Conservation (phyloP, 2,329 filamentous ascomycete species). For the Trichoderma sp. region DNA sequence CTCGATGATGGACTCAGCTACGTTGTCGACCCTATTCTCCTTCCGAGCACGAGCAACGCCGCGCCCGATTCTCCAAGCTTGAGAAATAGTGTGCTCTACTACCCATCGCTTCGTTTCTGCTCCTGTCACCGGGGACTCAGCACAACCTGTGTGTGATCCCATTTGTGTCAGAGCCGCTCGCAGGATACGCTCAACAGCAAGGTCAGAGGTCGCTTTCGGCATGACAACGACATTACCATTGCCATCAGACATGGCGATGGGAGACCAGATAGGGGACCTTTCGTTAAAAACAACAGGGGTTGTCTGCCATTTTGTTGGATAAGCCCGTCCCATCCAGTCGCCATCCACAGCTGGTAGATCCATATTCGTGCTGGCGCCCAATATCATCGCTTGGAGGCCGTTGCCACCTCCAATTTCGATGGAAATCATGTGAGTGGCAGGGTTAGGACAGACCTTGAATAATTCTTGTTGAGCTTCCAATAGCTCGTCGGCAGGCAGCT, state of each 20-base stretch:
- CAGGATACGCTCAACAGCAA: slow-evolving; percentile 49
- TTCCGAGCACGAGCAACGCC: slow-evolving; percentile 53
- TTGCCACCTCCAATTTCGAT: slow-evolving; percentile 68
- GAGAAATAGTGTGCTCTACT: slow-evolving; percentile 52
- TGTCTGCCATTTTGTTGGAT: slow-evolving; percentile 55
- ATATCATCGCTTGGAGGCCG: slow-evolving; percentile 56
- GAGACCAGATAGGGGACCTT: slow-evolving; percentile 44
- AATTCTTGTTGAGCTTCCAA: slow-evolving; percentile 51
- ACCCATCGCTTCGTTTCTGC: slow-evolving; percentile 51
- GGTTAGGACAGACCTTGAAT: slow-evolving; percentile 47
- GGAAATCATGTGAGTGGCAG: slow-evolving; percentile 57
- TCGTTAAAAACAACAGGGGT: slow-evolving; percentile 53
- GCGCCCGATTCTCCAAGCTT: slow-evolving; percentile 59
- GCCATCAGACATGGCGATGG: slow-evolving; percentile 49
- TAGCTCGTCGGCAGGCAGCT: slow-evolving; percentile 57
- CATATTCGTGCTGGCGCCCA: slow-evolving; percentile 54
- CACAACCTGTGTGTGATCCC: slow-evolving; percentile 52
- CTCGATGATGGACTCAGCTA: slow-evolving; percentile 57
- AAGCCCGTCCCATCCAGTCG: slow-evolving; percentile 58
- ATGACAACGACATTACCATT: slow-evolving; percentile 52
- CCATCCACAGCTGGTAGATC: slow-evolving; percentile 52
- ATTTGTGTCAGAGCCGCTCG: slow-evolving; percentile 54
- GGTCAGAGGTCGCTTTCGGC: slow-evolving; percentile 46
- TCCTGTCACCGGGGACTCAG: slow-evolving; percentile 49
- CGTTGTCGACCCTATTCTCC: slow-evolving; percentile 49